These are phyloP conservation scores for Staphylotrichum longicolle DNA, from an alignment of 495 filamentous ascomycete genomes.

Conservation along the genomic window DNA sequence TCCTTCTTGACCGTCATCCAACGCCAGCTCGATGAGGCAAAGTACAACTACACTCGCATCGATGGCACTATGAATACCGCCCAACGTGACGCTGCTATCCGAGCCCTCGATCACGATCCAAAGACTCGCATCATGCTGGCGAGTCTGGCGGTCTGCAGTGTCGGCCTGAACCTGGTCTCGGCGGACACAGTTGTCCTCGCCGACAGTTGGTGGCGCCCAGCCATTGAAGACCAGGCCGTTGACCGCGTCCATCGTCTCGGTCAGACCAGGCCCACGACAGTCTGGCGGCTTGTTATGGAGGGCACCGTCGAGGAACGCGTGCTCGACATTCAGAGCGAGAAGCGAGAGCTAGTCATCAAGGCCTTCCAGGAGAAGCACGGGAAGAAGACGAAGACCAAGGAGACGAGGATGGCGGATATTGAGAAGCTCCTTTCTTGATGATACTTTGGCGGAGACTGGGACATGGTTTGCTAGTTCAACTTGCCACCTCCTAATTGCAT, in stretches of 20 bases:
- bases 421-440: slow-evolving; percentile 38
- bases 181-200: slow-evolving; percentile 83
- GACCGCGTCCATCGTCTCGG: slow-evolving; percentile 88
- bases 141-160: slow-evolving; percentile 75
- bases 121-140: slow-evolving; percentile 77
- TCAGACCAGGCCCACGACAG: slow-evolving; percentile 72
- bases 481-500: no score
- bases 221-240: slow-evolving; percentile 90
- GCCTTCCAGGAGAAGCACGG: slow-evolving; percentile 65
- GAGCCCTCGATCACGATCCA: slow-evolving; percentile 63
- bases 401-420: slow-evolving; percentile 43
- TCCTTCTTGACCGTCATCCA: slow-evolving; percentile 80
- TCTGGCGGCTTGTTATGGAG: slow-evolving; percentile 82
- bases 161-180: slow-evolving; percentile 85
- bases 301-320: slow-evolving; percentile 83
- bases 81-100: slow-evolving; percentile 67
- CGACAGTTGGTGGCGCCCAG: slow-evolving; percentile 92
- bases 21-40: slow-evolving; percentile 59
- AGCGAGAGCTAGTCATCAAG: slow-evolving; percentile 73
- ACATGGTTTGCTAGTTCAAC: no score
- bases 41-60: slow-evolving; percentile 68
- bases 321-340: slow-evolving; percentile 74
- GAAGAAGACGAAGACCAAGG: slow-evolving; percentile 45
- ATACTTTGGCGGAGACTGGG: no score
- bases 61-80: slow-evolving; percentile 75